Evolutionary conservation across 805 yeast genomes (phyloP).

Genomic region (Scheffersomyces amazonensis): DNA sequence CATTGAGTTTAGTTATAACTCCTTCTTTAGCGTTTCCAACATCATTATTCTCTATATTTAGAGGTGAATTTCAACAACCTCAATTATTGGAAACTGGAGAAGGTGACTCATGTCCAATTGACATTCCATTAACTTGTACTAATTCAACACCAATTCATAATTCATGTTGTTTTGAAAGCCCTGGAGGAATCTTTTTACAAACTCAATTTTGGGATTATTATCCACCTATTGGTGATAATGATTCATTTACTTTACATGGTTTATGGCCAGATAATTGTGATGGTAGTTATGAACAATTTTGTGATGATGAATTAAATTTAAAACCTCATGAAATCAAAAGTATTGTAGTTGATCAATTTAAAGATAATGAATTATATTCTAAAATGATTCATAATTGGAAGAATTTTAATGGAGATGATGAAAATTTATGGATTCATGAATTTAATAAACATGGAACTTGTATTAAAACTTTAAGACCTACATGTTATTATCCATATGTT

Average conservation of each 20-base stretch:
- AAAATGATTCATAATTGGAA: conserved; percentile 70
- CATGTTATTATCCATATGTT: conserved; percentile 52
- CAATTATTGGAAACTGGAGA: too few species aligned
- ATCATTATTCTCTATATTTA: too few species aligned
- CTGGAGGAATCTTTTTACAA: conserved; percentile 69
- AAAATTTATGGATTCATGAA: conserved; percentile 82
- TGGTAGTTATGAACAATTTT: conserved; percentile 78
- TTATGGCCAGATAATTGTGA: conserved; percentile 58
- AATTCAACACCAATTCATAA: conserved; percentile 35
- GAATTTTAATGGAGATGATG: conserved; percentile 66
- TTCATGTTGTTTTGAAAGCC: conserved; percentile 80
- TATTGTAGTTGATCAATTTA: conserved; percentile 30
- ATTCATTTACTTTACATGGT: conserved; percentile 41
- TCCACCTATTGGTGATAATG: conserved; percentile 42
- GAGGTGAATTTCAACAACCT: too few species aligned
- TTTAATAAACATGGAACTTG: conserved; percentile 95
- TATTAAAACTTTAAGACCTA: conserved; percentile 71
- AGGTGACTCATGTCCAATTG: conserved; percentile 47
- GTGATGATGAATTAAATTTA: conserved; percentile 61
- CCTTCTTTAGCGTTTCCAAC: too few species aligned
- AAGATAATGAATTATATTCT: conserved; percentile 50
- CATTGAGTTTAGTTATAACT: too few species aligned
- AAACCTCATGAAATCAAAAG: conserved; percentile 40
- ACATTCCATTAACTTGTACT: conserved; percentile 59
- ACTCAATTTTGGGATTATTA: conserved; percentile 93